phyloP scores from a whole-genome alignment of 73 alveolate species.

The Paramecium primaurelia region DNA sequence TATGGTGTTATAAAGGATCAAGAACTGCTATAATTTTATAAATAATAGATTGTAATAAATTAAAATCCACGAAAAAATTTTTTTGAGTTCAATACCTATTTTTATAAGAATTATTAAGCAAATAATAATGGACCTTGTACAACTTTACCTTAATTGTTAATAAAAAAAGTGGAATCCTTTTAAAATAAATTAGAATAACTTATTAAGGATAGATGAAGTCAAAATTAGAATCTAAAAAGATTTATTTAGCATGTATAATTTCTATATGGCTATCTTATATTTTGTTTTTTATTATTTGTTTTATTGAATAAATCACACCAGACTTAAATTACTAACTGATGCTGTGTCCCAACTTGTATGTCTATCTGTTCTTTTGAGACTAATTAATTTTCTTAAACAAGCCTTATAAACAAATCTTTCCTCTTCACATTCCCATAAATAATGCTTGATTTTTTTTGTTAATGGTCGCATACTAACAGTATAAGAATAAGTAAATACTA shows the following conservation, averaged over 20 bases:
- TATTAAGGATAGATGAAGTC: not conserved
- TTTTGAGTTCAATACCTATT: constrained; percentile 43
- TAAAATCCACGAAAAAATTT: constrained; percentile 12
- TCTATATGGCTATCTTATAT: not conserved
- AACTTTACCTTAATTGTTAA: not conserved
- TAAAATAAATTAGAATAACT: not conserved
- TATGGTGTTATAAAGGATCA: not conserved
- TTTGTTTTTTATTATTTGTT: constrained; percentile 19
- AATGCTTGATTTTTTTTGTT: constrained; percentile 71
- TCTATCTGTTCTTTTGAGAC: constrained; percentile 68
- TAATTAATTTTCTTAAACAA: constrained; percentile 78
- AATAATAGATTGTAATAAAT: not conserved
- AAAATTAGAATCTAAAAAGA: not conserved
- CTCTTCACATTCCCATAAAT: constrained; percentile 89
- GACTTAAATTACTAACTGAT: constrained; percentile 73
- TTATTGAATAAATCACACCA: constrained; percentile 58
- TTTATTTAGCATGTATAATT: not conserved
- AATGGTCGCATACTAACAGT: constrained; percentile 62
- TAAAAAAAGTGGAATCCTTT: constrained; percentile 19
- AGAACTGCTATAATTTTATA: not conserved
- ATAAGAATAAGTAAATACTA: not conserved
- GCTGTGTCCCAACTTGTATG: constrained; percentile 89
- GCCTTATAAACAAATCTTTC: constrained; percentile 88
- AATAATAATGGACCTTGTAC: constrained; percentile 50
- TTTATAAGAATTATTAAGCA: constrained; percentile 45